A percentile compares a stretch with the other conserved stretches of the same genome.
phyloP scores from a whole-genome alignment of 495 filamentous ascomycete species.

The Lasiosphaeris hirsuta region DNA sequence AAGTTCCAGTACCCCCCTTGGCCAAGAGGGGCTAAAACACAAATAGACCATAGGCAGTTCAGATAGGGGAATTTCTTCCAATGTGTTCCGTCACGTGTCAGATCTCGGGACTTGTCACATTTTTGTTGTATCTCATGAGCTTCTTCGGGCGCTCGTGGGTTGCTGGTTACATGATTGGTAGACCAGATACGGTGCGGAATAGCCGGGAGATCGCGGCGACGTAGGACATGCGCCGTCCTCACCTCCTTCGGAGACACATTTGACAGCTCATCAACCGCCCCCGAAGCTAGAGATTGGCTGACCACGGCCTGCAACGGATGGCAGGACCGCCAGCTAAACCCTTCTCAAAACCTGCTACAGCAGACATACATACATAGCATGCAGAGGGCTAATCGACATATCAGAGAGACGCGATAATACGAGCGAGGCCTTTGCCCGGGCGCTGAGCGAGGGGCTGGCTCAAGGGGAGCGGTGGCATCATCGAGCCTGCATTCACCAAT shows the following conservation, averaged over 20 bases:
- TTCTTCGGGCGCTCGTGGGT: too few relatives aligned
- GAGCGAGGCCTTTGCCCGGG: neutral
- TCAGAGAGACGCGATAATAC: neutral
- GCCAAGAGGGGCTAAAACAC: neutral
- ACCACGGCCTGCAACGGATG: neutral
- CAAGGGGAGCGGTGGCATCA: neutral
- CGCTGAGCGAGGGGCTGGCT: neutral
- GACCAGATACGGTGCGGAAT: neutral
- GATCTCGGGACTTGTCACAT: constrained; percentile 6
- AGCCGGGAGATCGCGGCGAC: constrained; percentile 14
- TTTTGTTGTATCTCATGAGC: neutral
- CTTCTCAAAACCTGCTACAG: constrained; percentile 8
- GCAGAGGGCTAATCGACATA: constrained; percentile 10
- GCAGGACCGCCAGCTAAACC: constrained; percentile 5
- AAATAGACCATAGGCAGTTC: neutral
- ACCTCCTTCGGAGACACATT: neutral
- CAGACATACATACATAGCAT: neutral
- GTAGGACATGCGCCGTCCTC: neutral
- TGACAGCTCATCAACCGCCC: constrained; percentile 21
- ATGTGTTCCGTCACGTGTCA: constrained; percentile 9
- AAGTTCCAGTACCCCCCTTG: constrained; percentile 5
- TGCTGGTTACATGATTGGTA: constrained; percentile 1
- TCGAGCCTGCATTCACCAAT: neutral
- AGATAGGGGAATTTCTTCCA: neutral
- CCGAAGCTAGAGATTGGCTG: constrained; percentile 6